A percentile compares a stretch with the other conserved stretches of the same genome.
Conservation (phyloP, 257 asterid species). For the Schizonepeta tenuifolia region DNA sequence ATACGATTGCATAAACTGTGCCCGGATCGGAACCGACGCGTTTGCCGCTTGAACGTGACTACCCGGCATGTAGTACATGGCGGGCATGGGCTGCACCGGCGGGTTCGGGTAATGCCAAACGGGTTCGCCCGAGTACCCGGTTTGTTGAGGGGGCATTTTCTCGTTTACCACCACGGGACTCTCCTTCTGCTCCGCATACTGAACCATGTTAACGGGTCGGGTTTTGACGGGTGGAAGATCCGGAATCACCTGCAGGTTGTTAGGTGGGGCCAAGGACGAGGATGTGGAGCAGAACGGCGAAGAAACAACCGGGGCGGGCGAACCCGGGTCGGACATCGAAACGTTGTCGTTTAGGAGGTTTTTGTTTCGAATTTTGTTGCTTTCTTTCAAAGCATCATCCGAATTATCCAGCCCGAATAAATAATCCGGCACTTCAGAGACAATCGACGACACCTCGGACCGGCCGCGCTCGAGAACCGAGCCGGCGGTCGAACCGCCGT, state of each 20-base stretch:
- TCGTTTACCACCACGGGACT: constrained; percentile 43
- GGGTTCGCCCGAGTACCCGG: constrained; percentile 58
- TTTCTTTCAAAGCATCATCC: constrained; percentile 58
- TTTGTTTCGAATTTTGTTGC: constrained; percentile 37
- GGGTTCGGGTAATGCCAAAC: constrained; percentile 73
- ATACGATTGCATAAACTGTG: constrained; percentile 53
- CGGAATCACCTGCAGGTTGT: constrained; percentile 50
- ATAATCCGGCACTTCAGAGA: constrained; percentile 91
- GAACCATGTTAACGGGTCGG: constrained; percentile 47
- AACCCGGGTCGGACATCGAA: constrained; percentile 73
- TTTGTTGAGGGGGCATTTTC: constrained; percentile 41
- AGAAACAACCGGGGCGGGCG: constrained; percentile 69
- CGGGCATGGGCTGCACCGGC: constrained; percentile 57
- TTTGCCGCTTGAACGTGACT: constrained; percentile 52
- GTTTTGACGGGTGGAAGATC: constrained; percentile 88
- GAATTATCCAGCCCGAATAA: constrained; percentile 85
- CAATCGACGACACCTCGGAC: constrained; percentile 84
- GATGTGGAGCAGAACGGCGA: constrained; percentile 80
- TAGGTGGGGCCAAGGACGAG: constrained; percentile 68
- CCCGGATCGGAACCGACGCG: constrained; percentile 47
- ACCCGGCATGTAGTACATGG: constrained; percentile 65
- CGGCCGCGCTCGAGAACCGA: constrained; percentile 74
- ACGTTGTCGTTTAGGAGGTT: constrained; percentile 46
- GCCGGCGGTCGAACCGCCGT: constrained; percentile 60
- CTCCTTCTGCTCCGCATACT: constrained; percentile 40